A percentile compares a stretch with the other conserved stretches of the same genome.
Conservation (phyloP, 768 basidiomycete genomes). For the Calvatia gigantea region DNA sequence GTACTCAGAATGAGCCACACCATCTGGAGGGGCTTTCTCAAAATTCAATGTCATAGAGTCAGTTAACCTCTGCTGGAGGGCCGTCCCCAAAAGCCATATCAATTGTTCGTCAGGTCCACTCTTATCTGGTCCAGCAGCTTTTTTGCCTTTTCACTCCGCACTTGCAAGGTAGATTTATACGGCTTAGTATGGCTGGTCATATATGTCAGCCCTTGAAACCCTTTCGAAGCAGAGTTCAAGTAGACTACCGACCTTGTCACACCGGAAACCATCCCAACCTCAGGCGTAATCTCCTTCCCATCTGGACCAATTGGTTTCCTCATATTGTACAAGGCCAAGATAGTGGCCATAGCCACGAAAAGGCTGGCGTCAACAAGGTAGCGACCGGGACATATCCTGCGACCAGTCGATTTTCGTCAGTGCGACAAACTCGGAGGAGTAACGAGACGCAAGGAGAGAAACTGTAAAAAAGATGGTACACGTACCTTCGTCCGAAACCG, state of each 20-base stretch:
- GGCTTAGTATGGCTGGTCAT: constrained; percentile 1
- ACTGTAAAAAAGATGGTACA: too few species aligned
- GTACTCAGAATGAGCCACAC: too few species aligned
- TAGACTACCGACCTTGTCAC: neutral
- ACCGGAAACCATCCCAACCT: neutral
- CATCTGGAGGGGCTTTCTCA: neutral
- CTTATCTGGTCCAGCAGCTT: neutral
- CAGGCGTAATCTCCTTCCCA: neutral
- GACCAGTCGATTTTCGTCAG: too few species aligned
- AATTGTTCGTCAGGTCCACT: neutral
- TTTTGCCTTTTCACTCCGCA: neutral
- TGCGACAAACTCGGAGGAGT: too few species aligned
- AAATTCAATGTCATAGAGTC: neutral
- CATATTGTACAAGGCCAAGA: neutral
- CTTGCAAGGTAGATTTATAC: neutral
- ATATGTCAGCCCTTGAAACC: neutral
- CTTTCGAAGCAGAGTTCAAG: neutral
- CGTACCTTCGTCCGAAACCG: neutral
- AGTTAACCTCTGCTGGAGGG: neutral
- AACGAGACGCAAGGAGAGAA: too few species aligned
- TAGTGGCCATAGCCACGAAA: neutral
- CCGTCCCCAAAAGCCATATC: neutral
- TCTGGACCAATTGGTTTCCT: neutral
- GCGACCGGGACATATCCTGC: neutral
- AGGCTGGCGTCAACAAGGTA: neutral